Percentiles rank a stretch among this genome's conserved stretches.
These are phyloP conservation scores for Cyberlindnera mycetangii DNA, from an alignment of 805 yeast species.

Conservation along the genomic window DNA sequence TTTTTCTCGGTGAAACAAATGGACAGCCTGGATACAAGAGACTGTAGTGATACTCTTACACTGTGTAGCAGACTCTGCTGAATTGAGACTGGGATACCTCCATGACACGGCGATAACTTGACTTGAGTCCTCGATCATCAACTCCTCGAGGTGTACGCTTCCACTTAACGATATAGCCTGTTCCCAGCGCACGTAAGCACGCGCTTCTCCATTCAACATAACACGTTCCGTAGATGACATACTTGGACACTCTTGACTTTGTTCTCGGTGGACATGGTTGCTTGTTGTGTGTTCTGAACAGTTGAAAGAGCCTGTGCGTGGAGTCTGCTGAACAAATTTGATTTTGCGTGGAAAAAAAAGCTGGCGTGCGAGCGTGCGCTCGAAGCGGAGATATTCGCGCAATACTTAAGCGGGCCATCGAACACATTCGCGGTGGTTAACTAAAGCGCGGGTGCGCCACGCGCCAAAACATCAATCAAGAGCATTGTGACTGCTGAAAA, in stretches of 20 bases:
- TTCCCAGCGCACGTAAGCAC: not conserved
- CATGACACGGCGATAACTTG: not conserved
- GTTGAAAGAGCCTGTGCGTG: conserved; percentile 13
- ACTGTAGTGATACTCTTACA: too few species aligned
- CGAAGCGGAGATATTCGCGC: conserved; percentile 16
- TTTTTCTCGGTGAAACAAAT: too few species aligned
- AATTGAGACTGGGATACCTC: not conserved
- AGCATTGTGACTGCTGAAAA: conserved; percentile 16
- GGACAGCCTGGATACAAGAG: too few species aligned
- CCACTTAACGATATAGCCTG: not conserved
- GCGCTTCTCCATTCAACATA: not conserved
- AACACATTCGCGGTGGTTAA: conserved; percentile 6
- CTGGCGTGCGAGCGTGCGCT: conserved; percentile 13
- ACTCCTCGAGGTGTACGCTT: not conserved
- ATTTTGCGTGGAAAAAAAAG: conserved; percentile 21
- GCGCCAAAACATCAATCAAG: not conserved
- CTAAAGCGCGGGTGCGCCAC: not conserved
- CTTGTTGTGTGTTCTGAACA: conserved; percentile 21
- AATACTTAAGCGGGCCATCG: conserved; percentile 1
- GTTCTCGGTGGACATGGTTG: conserved; percentile 56
- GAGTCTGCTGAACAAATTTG: conserved; percentile 24
- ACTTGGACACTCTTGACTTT: conserved; percentile 80
- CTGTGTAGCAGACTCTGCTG: too few species aligned
- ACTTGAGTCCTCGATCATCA: not conserved
- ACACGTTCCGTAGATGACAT: conserved; percentile 38